Evolutionary conservation across 2,329 filamentous ascomycete genomes (phyloP).

Genomic region (Dissoconium aciculare): DNA sequence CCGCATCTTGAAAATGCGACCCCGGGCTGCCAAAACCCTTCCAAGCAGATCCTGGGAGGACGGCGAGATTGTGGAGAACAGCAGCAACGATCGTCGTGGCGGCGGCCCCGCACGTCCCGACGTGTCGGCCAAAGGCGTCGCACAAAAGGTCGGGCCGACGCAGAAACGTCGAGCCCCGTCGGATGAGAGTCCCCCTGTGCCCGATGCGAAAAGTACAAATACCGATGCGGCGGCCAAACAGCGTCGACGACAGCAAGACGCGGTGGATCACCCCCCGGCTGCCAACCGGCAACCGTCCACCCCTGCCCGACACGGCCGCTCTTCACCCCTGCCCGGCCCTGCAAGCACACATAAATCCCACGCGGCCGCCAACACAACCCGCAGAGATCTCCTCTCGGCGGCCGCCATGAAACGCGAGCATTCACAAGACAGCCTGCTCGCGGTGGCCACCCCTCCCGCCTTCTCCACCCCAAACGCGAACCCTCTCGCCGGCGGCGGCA

Average conservation of each 20-base stretch:
- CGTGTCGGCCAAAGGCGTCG: conserved; percentile 16
- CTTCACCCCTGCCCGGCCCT: background rate
- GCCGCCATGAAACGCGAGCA: conserved; percentile 15
- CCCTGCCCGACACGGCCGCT: background rate
- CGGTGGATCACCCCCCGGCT: too few species aligned
- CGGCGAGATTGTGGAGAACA: conserved; percentile 5
- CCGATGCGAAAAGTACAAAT: conserved; percentile 1
- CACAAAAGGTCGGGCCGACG: conserved; percentile 17
- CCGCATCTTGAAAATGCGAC: conserved; percentile 19
- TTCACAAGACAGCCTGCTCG: conserved; percentile 13
- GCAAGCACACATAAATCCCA: conserved; percentile 13
- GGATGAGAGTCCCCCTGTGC: conserved; percentile 1
- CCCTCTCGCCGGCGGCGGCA: conserved; percentile 8
- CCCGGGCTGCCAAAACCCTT: conserved; percentile 11
- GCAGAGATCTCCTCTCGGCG: conserved; percentile 16
- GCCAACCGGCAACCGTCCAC: background rate
- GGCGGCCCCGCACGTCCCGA: conserved; percentile 9
- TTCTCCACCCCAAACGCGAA: conserved; percentile 13
- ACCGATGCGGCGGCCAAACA: conserved; percentile 3
- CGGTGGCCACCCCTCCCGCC: conserved; percentile 14
- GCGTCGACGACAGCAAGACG: too few species aligned
- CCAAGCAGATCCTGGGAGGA: conserved; percentile 4
- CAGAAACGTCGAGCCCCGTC: conserved; percentile 9
- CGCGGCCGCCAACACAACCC: conserved; percentile 15
- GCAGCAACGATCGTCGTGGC: conserved; percentile 7